These are phyloP conservation scores for Phytophthora capsici DNA, from an alignment of 352 stramenopile species.

Conservation along the genomic window DNA sequence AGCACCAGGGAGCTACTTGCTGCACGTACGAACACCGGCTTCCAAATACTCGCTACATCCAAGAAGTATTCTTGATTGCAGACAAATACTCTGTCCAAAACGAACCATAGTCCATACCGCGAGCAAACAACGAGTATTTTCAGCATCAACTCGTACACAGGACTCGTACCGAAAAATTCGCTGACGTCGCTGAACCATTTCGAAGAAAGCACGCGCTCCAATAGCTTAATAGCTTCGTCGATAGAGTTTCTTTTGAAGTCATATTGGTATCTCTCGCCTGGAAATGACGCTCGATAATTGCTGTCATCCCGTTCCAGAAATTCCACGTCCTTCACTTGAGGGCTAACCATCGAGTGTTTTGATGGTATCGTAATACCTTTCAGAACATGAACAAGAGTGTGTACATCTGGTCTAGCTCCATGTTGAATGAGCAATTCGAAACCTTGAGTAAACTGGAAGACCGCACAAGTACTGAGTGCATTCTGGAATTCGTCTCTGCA, in stretches of 20 bases:
- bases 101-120: conserved; percentile 55
- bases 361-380: conserved; percentile 30
- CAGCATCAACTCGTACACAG: conserved; percentile 51
- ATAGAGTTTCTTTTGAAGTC: conserved; percentile 30
- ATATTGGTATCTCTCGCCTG: conserved; percentile 20
- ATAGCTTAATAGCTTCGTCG: conserved; percentile 23
- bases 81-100: conserved; percentile 52
- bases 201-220: conserved; percentile 32
- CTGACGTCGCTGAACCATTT: conserved; percentile 34
- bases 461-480: conserved; percentile 43
- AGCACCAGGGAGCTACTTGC: conserved; percentile 51
- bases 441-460: conserved; percentile 48
- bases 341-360: conserved; percentile 8
- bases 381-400: conserved; percentile 41
- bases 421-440: conserved; percentile 45
- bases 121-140: conserved; percentile 57
- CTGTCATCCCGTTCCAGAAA: conserved; percentile 18
- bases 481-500: conserved; percentile 53
- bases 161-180: conserved; percentile 45
- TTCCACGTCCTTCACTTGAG: conserved; percentile 8
- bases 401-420: conserved; percentile 41
- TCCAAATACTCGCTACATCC: conserved; percentile 51
- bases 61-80: conserved; percentile 41
- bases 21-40: conserved; percentile 51
- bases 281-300: conserved; percentile 10